Evolutionary conservation across 257 asterid genomes (phyloP).

Genomic region (Primulina tabacum): DNA sequence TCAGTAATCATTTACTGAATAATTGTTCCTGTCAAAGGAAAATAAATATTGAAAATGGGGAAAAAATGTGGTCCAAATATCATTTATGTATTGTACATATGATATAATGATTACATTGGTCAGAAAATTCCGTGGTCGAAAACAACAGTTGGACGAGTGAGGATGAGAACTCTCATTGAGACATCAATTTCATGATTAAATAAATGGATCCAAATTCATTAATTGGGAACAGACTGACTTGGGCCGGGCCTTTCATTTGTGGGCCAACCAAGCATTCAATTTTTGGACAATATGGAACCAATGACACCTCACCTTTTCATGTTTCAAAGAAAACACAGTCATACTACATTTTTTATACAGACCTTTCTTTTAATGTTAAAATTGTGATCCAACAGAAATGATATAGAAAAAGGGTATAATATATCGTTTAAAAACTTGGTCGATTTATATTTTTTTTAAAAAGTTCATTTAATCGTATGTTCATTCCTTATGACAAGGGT

Average conservation of each 20-base stretch:
- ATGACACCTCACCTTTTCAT: neutral
- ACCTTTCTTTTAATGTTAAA: neutral
- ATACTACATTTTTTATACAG: too few species aligned
- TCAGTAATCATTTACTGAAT: too few species aligned
- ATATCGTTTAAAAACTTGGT: too few species aligned
- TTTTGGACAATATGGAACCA: conserved; percentile 13
- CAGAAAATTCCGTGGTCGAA: conserved; percentile 61
- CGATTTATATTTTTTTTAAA: too few species aligned
- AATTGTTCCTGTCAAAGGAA: too few species aligned
- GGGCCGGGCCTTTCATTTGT: conserved; percentile 25
- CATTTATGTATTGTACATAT: neutral
- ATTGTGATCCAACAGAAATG: too few species aligned
- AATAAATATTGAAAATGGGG: neutral
- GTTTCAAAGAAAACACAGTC: neutral
- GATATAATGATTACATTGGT: conserved; percentile 57
- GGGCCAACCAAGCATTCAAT: conserved; percentile 12
- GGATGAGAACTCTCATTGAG: conserved; percentile 51
- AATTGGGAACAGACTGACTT: conserved; percentile 28
- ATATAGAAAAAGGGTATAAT: too few species aligned
- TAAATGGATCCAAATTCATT: conserved; percentile 43
- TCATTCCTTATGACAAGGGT: too few species aligned
- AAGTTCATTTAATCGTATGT: too few species aligned
- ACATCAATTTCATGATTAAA: conserved; percentile 51
- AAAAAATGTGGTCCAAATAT: neutral
- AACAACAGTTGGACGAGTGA: conserved; percentile 39